phyloP scores from a whole-genome alignment of 176 grass and related monocot genomes.

The Hyparrhenia diplandra region DNA sequence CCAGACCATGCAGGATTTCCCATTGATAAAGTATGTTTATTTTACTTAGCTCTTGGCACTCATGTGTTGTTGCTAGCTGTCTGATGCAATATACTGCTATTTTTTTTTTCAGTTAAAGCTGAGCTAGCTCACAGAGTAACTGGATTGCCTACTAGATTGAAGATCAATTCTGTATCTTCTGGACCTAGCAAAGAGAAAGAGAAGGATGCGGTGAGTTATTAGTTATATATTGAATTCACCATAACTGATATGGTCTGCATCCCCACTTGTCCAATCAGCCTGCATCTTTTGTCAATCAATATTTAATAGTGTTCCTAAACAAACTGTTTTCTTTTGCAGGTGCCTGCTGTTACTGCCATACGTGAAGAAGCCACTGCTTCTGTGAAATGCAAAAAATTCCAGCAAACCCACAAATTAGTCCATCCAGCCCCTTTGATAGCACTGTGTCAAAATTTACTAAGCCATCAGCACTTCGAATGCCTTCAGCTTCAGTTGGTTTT shows the following conservation, averaged over 20 bases:
- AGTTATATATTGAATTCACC: constrained; percentile 17
- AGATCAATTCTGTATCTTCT: constrained; percentile 49
- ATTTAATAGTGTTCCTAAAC: neutral
- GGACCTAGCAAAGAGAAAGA: constrained; percentile 22
- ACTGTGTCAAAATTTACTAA: constrained; percentile 38
- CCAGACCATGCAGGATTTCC: neutral
- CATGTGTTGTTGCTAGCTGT: neutral
- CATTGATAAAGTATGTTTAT: neutral
- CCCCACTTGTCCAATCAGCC: constrained; percentile 5
- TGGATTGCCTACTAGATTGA: constrained; percentile 28
- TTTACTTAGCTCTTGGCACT: neutral
- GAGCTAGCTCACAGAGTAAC: constrained; percentile 17
- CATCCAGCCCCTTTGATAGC: constrained; percentile 16
- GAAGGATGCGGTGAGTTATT: constrained; percentile 53
- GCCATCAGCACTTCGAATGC: constrained; percentile 75
- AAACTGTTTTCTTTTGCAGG: constrained; percentile 32
- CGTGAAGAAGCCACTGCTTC: constrained; percentile 11
- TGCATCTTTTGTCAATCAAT: constrained; percentile 7
- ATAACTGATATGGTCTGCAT: constrained; percentile 1
- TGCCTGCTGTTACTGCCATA: constrained; percentile 19
- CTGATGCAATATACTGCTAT: neutral
- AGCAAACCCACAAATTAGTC: constrained; percentile 26
- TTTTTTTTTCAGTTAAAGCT: constrained; percentile 45
- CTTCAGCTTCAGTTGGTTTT: constrained; percentile 75
- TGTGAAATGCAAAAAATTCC: constrained; percentile 21